Conservation (phyloP, 2,329 filamentous ascomycete genomes). For the Trichoderma guizhouense region DNA sequence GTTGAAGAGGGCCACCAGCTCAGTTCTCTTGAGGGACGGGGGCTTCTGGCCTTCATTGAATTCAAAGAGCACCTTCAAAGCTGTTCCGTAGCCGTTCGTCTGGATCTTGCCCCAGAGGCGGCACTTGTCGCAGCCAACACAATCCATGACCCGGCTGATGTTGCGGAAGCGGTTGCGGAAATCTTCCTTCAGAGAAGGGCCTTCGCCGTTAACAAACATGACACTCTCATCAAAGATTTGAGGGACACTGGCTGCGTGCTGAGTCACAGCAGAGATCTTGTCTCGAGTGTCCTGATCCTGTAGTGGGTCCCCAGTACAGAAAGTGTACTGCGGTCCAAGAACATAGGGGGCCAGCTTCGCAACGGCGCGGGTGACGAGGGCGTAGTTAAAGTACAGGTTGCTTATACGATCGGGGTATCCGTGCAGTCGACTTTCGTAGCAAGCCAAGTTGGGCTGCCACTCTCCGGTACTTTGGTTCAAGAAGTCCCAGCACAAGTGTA, state of each 20-base stretch:
- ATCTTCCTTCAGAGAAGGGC: constrained; percentile 84
- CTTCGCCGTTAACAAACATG: constrained; percentile 84
- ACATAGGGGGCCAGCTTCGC: constrained; percentile 85
- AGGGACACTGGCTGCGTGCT: constrained; percentile 64
- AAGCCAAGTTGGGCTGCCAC: constrained; percentile 87
- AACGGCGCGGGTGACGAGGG: constrained; percentile 85
- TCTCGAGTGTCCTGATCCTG: constrained; percentile 77
- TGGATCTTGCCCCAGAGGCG: constrained; percentile 97
- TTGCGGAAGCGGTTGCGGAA: constrained; percentile 97
- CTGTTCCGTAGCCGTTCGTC: constrained; percentile 89
- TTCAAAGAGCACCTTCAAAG: constrained; percentile 93
- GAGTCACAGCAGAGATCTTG: constrained; percentile 75
- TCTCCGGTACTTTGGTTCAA: constrained; percentile 90
- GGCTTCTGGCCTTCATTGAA: constrained; percentile 68
- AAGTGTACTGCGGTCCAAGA: constrained; percentile 68
- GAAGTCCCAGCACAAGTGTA: constrained; percentile 94
- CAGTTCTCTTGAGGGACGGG: constrained; percentile 79
- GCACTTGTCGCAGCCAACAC: constrained; percentile 97
- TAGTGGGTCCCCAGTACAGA: constrained; percentile 79
- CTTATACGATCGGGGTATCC: constrained; percentile 84
- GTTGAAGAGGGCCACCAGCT: constrained; percentile 92
- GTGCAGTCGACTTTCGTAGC: constrained; percentile 85
- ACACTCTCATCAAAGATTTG: constrained; percentile 91
- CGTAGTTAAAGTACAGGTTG: constrained; percentile 99
- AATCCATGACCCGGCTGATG: constrained; percentile 95